Evolutionary conservation across 1,139 yeast species (phyloP), one percentile per base, ranked within the genome.

Genomic region (Kodamaea sp.): DNA sequence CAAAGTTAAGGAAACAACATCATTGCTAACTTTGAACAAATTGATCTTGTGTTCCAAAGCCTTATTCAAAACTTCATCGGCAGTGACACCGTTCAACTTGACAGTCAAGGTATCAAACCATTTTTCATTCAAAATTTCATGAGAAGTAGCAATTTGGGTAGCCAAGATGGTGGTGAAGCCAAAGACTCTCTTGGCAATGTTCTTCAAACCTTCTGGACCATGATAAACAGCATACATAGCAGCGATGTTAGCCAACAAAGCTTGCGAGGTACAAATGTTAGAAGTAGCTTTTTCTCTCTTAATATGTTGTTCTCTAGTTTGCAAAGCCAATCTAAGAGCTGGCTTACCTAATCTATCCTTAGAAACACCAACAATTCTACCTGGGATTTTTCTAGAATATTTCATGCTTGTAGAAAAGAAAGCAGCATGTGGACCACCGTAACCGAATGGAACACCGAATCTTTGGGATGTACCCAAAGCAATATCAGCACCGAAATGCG

Each of bases 401-500:
- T 79, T 75, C 45, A 80, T 76, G 23, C 80, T 73, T 36, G 94
- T 95, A 10, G 97, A 88, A 56, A 92, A 90, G 68, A 88, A 92
- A 0, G 96, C 98, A 38, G 98, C 98, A 61, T 92, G 98, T 5
- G 98, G 98, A 27, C 98, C 98, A 57, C 98, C 98, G 57, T 82
- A 92, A 9, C 97, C 98, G 67, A 90, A 79, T 41, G 98, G 97
- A 34, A 92, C 97, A 55, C 98, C 98, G 53, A 92, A 88, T 63
- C 98, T 77, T 71, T 92, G 98, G 5, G 97, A 78, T 12, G 89
- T 81, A 40, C 98, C 98, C 41, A 92, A 72, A 2, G 86, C 96
- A 43, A 92, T 85, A 60, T 92, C 98, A 34, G 97, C 97, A 39
- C 90, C 90, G 55, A 85, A 86, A 34, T 76, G 75, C 27, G 84